Evolutionary conservation across 1,284 basidiomycete species (phyloP).

Genomic region (Ceratobasidium sp.): DNA sequence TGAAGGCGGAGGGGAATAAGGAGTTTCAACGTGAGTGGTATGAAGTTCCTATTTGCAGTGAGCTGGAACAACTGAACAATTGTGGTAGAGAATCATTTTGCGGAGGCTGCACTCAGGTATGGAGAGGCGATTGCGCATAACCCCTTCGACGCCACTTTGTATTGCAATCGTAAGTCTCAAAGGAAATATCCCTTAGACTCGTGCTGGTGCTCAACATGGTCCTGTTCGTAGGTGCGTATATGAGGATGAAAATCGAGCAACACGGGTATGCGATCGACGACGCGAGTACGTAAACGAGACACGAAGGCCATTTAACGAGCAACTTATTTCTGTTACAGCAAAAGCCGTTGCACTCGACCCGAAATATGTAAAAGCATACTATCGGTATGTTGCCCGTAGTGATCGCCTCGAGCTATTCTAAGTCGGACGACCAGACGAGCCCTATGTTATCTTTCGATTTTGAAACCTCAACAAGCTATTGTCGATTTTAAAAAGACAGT

Average conservation of each 20-base stretch:
- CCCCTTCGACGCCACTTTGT: constrained; percentile 77
- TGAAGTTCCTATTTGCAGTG: constrained; percentile 46
- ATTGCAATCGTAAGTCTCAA: constrained; percentile 71
- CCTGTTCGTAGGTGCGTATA: constrained; percentile 63
- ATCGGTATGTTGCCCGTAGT: constrained; percentile 63
- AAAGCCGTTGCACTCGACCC: constrained; percentile 91
- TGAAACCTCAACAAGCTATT: constrained; percentile 86
- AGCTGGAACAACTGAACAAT: neutral
- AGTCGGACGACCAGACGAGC: constrained; percentile 71
- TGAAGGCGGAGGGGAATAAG: constrained; percentile 88
- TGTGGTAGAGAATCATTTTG: constrained; percentile 66
- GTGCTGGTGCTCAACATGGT: neutral
- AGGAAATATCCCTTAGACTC: neutral
- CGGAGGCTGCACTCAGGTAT: constrained; percentile 76
- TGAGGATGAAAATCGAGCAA: constrained; percentile 78
- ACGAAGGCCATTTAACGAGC: too few species aligned
- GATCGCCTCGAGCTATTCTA: neutral
- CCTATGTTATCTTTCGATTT: constrained; percentile 89
- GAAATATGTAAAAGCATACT: constrained; percentile 92
- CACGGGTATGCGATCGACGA: constrained; percentile 84
- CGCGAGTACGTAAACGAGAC: constrained; percentile 67
- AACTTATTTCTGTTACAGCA: constrained; percentile 60
- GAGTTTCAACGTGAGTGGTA: constrained; percentile 74
- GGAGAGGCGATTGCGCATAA: constrained; percentile 81
- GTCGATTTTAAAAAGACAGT: constrained; percentile 89